These are phyloP conservation scores for Santalum album DNA, from an alignment of 164 flowering plant species.

Conservation along the genomic window DNA sequence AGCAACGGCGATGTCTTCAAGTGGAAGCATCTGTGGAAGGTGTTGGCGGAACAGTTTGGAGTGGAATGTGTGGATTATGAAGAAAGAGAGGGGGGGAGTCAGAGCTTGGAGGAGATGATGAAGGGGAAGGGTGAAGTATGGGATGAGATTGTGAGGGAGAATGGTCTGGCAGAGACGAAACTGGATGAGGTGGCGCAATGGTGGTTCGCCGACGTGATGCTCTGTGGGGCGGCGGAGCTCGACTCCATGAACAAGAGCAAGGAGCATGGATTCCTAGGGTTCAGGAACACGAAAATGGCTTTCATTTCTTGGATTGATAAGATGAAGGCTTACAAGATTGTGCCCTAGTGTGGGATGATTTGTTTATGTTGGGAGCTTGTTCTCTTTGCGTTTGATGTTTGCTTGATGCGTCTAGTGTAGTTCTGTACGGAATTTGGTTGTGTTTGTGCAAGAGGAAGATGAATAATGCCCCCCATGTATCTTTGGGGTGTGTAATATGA, in stretches of 20 bases:
- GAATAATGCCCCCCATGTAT: too few species aligned
- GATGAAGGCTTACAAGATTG: not conserved
- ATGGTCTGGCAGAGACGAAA: constrained; percentile 12
- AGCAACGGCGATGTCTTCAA: constrained; percentile 43
- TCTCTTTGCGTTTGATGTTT: too few species aligned
- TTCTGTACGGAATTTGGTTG: too few species aligned
- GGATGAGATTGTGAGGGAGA: constrained; percentile 27
- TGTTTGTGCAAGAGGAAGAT: too few species aligned
- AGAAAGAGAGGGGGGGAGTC: not conserved
- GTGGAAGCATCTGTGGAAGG: constrained; percentile 36
- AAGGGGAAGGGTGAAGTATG: constrained; percentile 20
- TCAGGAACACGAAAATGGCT: constrained; percentile 42
- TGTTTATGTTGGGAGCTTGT: too few species aligned
- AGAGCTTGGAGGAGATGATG: constrained; percentile 19
- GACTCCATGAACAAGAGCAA: constrained; percentile 41
- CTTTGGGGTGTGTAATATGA: too few species aligned
- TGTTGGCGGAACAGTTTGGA: constrained; percentile 19
- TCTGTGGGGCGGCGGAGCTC: not conserved
- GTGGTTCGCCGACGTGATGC: constrained; percentile 16
- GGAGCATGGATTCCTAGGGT: constrained; percentile 81
- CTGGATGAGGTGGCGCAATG: constrained; percentile 19
- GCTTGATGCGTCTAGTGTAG: too few species aligned
- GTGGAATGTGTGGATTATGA: constrained; percentile 20
- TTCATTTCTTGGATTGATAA: constrained; percentile 22
- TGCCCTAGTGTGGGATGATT: not conserved